These are phyloP conservation scores for Dillenia suffruticosa DNA, from an alignment of 164 flowering plant species.

Conservation along the genomic window DNA sequence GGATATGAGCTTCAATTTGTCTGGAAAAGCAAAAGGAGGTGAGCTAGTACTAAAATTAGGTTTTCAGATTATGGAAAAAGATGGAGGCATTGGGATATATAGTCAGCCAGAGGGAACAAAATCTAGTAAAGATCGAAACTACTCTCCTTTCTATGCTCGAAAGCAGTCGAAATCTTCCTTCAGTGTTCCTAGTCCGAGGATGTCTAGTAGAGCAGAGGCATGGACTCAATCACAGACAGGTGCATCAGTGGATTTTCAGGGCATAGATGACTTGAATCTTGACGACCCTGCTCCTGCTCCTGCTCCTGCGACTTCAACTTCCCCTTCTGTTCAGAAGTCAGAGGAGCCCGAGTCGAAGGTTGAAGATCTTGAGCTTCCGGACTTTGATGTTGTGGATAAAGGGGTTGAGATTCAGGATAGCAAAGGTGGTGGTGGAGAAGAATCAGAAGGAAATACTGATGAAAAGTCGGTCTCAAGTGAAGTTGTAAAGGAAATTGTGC, in stretches of 20 bases:
- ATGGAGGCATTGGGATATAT: slow-evolving; percentile 67
- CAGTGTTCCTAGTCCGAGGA: slow-evolving; percentile 74
- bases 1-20: slow-evolving; percentile 57
- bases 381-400: slow-evolving; percentile 85
- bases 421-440: slow-evolving; percentile 25
- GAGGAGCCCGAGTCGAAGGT: slow-evolving; percentile 41
- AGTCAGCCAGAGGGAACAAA: slow-evolving; percentile 37
- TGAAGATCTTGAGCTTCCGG: slow-evolving; percentile 66
- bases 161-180: slow-evolving; percentile 81
- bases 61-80: slow-evolving; percentile 89
- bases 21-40: slow-evolving; percentile 89
- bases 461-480: slow-evolving; percentile 48
- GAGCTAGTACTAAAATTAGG: slow-evolving; percentile 77
- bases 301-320: slow-evolving; percentile 26
- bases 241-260: slow-evolving; percentile 36
- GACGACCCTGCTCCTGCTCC: slow-evolving; percentile 69
- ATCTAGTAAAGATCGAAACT: slow-evolving; percentile 20
- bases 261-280: slow-evolving; percentile 75
- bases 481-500: slow-evolving; percentile 75
- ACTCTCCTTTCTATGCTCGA: slow-evolving; percentile 45
- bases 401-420: slow-evolving; percentile 72
- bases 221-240: slow-evolving; percentile 53
- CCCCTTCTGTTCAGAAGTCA: slow-evolving; percentile 31
- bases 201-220: slow-evolving; percentile 39
- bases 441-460: slow-evolving; percentile 34